phyloP scores from a whole-genome alignment of 495 filamentous ascomycete genomes.

The Venustampulla echinocandica region DNA sequence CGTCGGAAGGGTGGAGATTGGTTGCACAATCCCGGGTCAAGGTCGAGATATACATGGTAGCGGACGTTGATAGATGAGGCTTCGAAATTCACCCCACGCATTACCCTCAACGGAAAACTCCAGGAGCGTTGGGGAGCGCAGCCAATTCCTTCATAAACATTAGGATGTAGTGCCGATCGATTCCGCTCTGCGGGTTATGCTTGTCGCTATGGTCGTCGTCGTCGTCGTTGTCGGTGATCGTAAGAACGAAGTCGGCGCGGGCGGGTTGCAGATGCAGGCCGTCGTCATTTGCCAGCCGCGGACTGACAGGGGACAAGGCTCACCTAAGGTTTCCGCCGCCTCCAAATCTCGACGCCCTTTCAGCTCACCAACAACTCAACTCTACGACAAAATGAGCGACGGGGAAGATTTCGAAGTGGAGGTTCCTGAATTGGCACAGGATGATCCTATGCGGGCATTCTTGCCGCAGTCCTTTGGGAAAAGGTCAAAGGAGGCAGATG shows the following conservation, averaged over 20 bases:
- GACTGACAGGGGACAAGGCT: background rate
- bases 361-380: too few relatives aligned
- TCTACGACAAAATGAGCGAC: conserved; percentile 40
- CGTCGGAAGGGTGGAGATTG: conserved; percentile 2
- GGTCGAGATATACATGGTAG: conserved; percentile 20
- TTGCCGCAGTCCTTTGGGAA: conserved; percentile 84
- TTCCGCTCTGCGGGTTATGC: too few relatives aligned
- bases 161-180: background rate
- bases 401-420: conserved; percentile 55
- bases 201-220: too few relatives aligned
- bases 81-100: conserved; percentile 10
- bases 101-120: conserved; percentile 8
- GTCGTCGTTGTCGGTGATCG: too few relatives aligned
- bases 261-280: background rate
- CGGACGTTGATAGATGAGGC: background rate
- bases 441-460: conserved; percentile 76
- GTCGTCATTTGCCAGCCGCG: conserved; percentile 1
- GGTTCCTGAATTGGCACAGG: conserved; percentile 36
- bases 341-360: too few relatives aligned
- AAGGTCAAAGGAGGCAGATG: conserved; percentile 60
- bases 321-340: too few relatives aligned
- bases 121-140: background rate
- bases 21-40: conserved; percentile 5
- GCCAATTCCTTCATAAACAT: conserved; percentile 5
- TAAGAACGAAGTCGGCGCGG: background rate